Base-by-base conservation (phyloP, 2,329 filamentous ascomycete species). In the Stylonectria norvegica region DNA sequence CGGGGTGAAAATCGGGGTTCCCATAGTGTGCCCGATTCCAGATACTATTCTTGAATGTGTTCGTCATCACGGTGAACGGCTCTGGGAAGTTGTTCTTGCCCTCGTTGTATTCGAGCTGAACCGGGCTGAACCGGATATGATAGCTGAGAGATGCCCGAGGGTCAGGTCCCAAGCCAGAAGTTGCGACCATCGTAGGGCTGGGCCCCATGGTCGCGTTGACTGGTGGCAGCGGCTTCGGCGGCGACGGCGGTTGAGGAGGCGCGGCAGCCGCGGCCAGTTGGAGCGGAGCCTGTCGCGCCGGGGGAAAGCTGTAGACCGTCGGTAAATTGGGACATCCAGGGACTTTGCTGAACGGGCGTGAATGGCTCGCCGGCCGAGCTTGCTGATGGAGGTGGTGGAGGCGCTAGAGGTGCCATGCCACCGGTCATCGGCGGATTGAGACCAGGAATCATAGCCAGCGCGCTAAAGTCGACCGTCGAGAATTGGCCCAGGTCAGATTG, bases 21-120 rank as follows among this genome's bases (percentile, higher is more conserved):
- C 79, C 79, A 50, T 79, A 85, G 56, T 85, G 81, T 1, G 81
- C 80, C 33, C 73, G 73, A 52, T 84, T 85, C 63, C 78, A 83
- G 39, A 83, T 77, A 37, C 75, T 81, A 49, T 84, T 83, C 54
- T 80, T 81, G 55, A 85, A 85, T 1, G 76, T 78, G 36, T 68
- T 73, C 2, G 77, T 83, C 38, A 69, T 70, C 3, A 66, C 61
- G 11, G 66, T 61, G 36, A 74, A 72, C n/a, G 72, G 69, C 42
- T 76, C 73, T 2, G 57, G 55, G n/a, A 64, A 62, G 31, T 57
- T 60, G 42, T 60, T 67, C 37, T 70, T 72, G 16, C 64, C 62
- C 42, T 73, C 75, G 42, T 74, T 74, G 56, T 74, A 79, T 42
- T 73, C 62, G 23, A 62, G 51, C 38, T 67, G 65, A 31, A 66